A percentile compares a stretch with the other conserved stretches of the same genome.
Evolutionary conservation across 208 protist genomes (phyloP).

Genomic region (Acanthamoeba culbertsoni): DNA sequence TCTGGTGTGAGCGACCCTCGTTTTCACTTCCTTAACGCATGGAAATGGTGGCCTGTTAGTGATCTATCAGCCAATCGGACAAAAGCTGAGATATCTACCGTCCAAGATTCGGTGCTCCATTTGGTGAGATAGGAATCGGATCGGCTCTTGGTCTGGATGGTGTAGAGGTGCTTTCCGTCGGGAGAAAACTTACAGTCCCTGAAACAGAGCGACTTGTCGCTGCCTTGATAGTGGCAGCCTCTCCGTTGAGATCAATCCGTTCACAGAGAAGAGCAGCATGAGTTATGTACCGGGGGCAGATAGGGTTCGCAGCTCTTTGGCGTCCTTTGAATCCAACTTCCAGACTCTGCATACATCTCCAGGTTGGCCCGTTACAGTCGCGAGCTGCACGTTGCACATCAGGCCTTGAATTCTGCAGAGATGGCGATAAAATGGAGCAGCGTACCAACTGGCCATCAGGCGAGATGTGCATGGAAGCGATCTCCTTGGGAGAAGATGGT

Average conservation of each 20-base stretch:
- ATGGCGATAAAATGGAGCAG: background rate
- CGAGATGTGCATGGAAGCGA: conserved; percentile 34
- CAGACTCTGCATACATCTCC: conserved; percentile 3
- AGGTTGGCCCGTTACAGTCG: background rate
- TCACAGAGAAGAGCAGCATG: background rate
- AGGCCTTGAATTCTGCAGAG: background rate
- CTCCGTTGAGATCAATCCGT: background rate
- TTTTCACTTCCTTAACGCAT: background rate
- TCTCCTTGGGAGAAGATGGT: background rate
- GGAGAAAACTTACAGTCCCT: conserved; percentile 44
- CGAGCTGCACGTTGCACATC: background rate
- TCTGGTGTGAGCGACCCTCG: background rate
- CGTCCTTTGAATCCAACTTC: background rate
- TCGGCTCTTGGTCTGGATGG: conserved; percentile 49
- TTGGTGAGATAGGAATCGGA: conserved; percentile 53
- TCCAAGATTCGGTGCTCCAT: background rate
- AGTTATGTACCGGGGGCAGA: background rate
- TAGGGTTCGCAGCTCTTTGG: background rate
- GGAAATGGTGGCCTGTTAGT: background rate
- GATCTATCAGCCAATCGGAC: background rate
- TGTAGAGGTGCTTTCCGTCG: conserved; percentile 32
- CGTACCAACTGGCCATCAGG: background rate
- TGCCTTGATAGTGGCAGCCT: background rate
- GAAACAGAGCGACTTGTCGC: conserved; percentile 42
- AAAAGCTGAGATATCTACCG: too few species aligned